Conservation (phyloP, 177 flowering plant species). For the Vitis hybrid region DNA sequence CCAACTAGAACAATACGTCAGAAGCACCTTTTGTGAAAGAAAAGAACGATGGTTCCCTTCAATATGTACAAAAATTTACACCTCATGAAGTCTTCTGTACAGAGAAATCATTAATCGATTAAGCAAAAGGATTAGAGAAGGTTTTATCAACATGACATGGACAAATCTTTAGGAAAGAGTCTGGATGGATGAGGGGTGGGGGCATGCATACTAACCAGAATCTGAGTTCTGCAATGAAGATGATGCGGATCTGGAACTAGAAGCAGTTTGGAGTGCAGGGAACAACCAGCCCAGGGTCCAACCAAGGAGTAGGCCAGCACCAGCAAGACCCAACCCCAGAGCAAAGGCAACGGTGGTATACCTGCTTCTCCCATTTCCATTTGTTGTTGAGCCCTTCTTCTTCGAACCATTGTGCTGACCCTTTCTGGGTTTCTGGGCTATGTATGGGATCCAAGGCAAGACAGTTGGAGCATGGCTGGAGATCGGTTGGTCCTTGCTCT, state of each 20-base stretch:
- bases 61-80: too few species aligned
- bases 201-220: too few species aligned
- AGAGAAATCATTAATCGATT: too few species aligned
- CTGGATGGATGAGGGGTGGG: too few species aligned
- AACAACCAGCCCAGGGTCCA: conserved; percentile 74
- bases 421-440: conserved; percentile 6
- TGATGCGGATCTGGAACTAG: neutral
- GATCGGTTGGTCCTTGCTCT: conserved; percentile 11
- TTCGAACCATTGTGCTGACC: neutral
- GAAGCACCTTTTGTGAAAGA: too few species aligned
- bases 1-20: too few species aligned
- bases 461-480: conserved; percentile 5
- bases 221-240: too few species aligned
- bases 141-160: too few species aligned
- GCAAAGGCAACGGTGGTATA: conserved; percentile 48
- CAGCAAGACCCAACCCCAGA: conserved; percentile 58
- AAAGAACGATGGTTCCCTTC: too few species aligned
- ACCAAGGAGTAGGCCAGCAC: conserved; percentile 71
- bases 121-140: too few species aligned
- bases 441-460: conserved; percentile 10
- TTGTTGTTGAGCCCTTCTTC: neutral
- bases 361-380: conserved; percentile 8
- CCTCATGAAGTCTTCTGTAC: too few species aligned
- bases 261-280: conserved; percentile 19
- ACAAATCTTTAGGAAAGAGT: too few species aligned